Percentiles rank a stretch among this genome's conserved stretches.
These are phyloP conservation scores for Mortierella sp. DNA, from an alignment of 371 early-diverging fungal genomes.

Conservation along the genomic window DNA sequence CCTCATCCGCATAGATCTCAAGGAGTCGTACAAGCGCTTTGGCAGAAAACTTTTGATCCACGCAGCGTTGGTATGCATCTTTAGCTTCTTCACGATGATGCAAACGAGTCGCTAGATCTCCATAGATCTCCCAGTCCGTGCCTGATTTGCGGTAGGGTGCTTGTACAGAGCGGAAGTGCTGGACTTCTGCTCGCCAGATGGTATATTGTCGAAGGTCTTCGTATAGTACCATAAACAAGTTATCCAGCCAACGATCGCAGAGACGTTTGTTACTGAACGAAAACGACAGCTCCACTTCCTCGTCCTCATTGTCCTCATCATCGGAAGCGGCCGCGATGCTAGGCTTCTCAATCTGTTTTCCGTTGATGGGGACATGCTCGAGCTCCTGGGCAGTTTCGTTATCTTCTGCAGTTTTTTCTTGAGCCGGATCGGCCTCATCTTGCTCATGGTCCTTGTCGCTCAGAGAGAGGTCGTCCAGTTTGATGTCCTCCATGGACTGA, in stretches of 20 bases:
- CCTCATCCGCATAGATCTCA: conserved; percentile 84
- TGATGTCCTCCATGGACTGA: conserved; percentile 49
- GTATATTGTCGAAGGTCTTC: conserved; percentile 96
- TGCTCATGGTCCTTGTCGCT: conserved; percentile 40
- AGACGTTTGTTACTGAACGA: conserved; percentile 93
- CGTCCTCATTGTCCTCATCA: conserved; percentile 47
- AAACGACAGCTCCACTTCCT: conserved; percentile 63
- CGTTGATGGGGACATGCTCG: conserved; percentile 28
- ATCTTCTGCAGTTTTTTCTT: conserved; percentile 11
- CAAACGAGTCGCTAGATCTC: conserved; percentile 89
- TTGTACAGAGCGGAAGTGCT: conserved; percentile 64
- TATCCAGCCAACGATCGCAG: conserved; percentile 98
- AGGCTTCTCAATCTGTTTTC: conserved; percentile 55
- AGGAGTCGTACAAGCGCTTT: conserved; percentile 88
- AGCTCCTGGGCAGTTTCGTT: conserved; percentile 28
- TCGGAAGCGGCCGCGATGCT: conserved; percentile 53
- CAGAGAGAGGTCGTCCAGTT: conserved; percentile 44
- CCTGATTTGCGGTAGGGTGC: conserved; percentile 88
- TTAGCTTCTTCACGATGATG: conserved; percentile 91
- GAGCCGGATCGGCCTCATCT: conserved; percentile 24
- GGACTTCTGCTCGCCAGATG: conserved; percentile 83
- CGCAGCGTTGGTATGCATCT: conserved; percentile 89
- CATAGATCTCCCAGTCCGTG: conserved; percentile 96
- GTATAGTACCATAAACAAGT: conserved; percentile 97
- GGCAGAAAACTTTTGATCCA: conserved; percentile 91